phyloP scores from a whole-genome alignment of 768 basidiomycete genomes.

The Suillus discolor region DNA sequence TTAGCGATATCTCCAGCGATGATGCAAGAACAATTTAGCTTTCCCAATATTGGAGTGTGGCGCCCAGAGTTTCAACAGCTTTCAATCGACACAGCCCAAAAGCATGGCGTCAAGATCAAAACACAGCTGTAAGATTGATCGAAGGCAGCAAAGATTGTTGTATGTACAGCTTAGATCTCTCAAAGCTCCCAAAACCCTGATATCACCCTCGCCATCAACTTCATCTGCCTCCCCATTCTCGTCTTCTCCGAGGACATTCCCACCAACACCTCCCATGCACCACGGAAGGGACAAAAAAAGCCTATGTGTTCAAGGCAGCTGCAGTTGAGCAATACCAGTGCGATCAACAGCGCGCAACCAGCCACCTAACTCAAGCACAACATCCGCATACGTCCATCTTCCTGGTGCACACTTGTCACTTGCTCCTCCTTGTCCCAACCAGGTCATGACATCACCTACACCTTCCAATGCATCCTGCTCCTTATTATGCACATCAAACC shows the following conservation, averaged over 20 bases:
- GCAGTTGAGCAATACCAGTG: background rate
- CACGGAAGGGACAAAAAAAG: constrained; percentile 59
- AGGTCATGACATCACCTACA: constrained; percentile 54
- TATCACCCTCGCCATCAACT: constrained; percentile 32
- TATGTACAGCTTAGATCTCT: constrained; percentile 13
- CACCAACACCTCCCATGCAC: constrained; percentile 27
- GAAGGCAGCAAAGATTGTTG: background rate
- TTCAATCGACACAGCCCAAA: constrained; percentile 32
- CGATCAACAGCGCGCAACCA: constrained; percentile 54
- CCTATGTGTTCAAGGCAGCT: constrained; percentile 38
- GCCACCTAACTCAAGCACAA: constrained; percentile 61
- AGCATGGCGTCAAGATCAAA: constrained; percentile 34
- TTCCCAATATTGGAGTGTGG: constrained; percentile 33
- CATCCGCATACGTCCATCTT: constrained; percentile 52
- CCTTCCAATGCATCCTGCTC: constrained; percentile 64
- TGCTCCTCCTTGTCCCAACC: constrained; percentile 47
- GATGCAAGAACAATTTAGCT: constrained; percentile 21
- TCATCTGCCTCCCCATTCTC: constrained; percentile 29
- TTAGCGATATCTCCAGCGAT: constrained; percentile 20
- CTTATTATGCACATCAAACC: constrained; percentile 65
- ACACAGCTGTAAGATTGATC: too few relatives aligned
- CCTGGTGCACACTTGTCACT: constrained; percentile 24
- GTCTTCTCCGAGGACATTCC: constrained; percentile 29
- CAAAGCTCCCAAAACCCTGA: constrained; percentile 28
- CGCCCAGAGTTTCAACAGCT: constrained; percentile 33